Conservation (phyloP, 148 eudicot genomes). For the Vaccinium darrowii region DNA sequence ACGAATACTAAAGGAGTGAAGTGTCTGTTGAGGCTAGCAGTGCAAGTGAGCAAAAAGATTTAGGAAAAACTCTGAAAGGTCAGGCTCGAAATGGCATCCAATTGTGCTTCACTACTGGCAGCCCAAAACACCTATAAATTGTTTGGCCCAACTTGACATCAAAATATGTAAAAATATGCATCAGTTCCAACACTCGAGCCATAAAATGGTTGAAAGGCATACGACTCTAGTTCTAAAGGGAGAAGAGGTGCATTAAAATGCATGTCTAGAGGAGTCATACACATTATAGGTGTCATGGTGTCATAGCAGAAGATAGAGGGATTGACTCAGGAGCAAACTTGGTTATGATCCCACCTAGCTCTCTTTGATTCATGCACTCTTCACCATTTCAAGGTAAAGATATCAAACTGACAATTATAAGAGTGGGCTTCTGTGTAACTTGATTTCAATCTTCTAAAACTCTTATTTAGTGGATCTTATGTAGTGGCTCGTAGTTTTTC, state of each 20-base stretch:
- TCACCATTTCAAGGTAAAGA: neutral
- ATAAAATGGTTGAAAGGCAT: neutral
- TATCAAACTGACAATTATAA: neutral
- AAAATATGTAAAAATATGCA: neutral
- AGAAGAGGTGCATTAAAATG: neutral
- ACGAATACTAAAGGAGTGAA: neutral
- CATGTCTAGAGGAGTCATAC: neutral
- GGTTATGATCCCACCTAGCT: neutral
- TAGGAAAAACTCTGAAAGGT: neutral
- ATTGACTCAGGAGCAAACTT: neutral
- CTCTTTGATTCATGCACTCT: neutral
- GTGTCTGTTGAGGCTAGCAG: neutral
- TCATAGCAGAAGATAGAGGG: neutral
- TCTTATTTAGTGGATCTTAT: neutral
- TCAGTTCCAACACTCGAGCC: neutral
- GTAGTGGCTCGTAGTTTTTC: neutral
- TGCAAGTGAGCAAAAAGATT: neutral
- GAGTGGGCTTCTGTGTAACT: neutral
- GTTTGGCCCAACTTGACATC: neutral
- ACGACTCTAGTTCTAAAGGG: neutral
- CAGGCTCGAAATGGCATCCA: neutral
- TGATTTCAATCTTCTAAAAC: neutral
- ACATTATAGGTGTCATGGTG: neutral
- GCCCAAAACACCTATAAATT: neutral
- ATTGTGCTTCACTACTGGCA: neutral